These are phyloP conservation scores for Wickerhamiella sergipiensis DNA, from an alignment of 805 yeast genomes.

Conservation along the genomic window DNA sequence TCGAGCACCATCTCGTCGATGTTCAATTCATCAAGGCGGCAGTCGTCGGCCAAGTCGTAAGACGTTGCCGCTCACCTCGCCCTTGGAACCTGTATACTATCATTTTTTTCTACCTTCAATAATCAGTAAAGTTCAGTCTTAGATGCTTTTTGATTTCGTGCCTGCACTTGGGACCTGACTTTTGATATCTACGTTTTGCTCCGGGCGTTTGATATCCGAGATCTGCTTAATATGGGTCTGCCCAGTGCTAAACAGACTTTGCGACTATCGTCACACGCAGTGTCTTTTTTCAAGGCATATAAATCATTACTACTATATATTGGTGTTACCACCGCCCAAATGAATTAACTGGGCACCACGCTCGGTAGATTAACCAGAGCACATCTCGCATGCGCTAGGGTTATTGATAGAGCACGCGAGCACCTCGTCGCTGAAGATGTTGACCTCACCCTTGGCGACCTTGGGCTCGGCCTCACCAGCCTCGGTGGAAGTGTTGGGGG, in stretches of 20 bases:
- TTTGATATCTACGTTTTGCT: no score
- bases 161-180: no score
- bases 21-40: not conserved
- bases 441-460: constrained; percentile 40
- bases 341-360: not conserved
- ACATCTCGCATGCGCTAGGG: constrained; percentile 97
- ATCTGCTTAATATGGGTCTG: no score
- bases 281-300: not conserved
- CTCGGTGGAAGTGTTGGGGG: constrained; percentile 5
- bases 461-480: constrained; percentile 14
- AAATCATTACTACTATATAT: not conserved
- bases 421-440: constrained; percentile 83
- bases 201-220: no score
- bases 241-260: no score
- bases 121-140: not conserved
- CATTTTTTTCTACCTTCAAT: not conserved
- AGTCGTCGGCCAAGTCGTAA: not conserved
- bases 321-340: not conserved
- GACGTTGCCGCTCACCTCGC: not conserved
- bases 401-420: constrained; percentile 94
- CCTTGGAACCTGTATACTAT: not conserved
- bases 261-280: no score
- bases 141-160: not conserved
- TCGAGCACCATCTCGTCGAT: not conserved
- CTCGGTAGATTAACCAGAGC: constrained; percentile 59